A percentile compares a stretch with the other conserved stretches of the same genome.
These are phyloP conservation scores for Irpex rosettiformis DNA, from an alignment of 1,284 basidiomycete genomes.

Conservation along the genomic window DNA sequence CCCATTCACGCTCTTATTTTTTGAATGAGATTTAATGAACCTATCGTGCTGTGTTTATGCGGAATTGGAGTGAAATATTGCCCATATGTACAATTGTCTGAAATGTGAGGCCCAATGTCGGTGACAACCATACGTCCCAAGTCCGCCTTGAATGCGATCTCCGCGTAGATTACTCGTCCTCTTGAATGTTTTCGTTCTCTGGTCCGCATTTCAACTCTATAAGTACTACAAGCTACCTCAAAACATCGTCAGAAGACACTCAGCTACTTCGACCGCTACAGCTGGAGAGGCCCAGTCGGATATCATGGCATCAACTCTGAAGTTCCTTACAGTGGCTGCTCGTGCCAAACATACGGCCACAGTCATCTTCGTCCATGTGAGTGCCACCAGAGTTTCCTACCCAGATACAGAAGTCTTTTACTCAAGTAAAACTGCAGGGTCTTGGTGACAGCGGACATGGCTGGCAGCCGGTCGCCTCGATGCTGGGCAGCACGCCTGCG, in stretches of 20 bases:
- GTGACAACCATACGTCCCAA: neutral
- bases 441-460: conserved; percentile 74
- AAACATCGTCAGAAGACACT: neutral
- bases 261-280: neutral
- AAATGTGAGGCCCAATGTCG: neutral
- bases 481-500: conserved; percentile 44
- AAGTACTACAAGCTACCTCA: neutral
- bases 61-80: neutral
- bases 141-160: neutral
- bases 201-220: neutral
- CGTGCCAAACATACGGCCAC: conserved; percentile 75
- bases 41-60: neutral
- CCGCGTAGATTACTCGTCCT: neutral
- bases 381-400: conserved; percentile 31
- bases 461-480: conserved; percentile 76
- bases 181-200: neutral
- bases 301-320: conserved; percentile 37
- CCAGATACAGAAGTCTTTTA: no score
- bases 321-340: conserved; percentile 52
- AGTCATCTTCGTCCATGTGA: conserved; percentile 85
- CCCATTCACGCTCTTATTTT: neutral
- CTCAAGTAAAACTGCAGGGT: conserved; percentile 42
- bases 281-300: no score
- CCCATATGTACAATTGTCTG: no score
- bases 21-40: neutral